These are phyloP conservation scores for Sporisorium reilianum DNA, from an alignment of 1,284 basidiomycete genomes.

Conservation along the genomic window DNA sequence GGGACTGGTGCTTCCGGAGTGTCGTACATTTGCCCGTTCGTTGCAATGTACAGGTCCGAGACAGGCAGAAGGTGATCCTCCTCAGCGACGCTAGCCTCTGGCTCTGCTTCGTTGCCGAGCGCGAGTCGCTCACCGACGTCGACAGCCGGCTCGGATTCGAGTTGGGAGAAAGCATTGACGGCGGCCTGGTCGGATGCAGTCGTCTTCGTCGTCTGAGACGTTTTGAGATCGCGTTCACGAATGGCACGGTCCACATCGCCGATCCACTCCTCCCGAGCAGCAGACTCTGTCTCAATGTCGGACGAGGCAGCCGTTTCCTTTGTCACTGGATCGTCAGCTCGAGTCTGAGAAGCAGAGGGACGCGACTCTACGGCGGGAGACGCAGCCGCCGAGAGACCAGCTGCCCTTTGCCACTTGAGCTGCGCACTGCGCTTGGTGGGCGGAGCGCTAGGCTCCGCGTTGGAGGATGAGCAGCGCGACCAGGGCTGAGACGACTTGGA, in stretches of 20 bases:
- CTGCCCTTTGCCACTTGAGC: constrained; percentile 40
- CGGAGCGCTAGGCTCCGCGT: background rate
- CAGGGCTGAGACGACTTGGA: constrained; percentile 13
- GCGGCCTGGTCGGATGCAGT: constrained; percentile 17
- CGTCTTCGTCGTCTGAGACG: constrained; percentile 4
- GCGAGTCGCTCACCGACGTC: constrained; percentile 7
- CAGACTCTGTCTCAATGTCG: background rate
- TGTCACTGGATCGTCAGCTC: too few relatives aligned
- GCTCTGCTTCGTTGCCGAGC: background rate
- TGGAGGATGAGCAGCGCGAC: constrained; percentile 2
- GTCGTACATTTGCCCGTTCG: constrained; percentile 23
- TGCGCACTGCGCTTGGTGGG: constrained; percentile 15
- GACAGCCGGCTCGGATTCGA: constrained; percentile 14
- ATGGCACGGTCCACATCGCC: constrained; percentile 43
- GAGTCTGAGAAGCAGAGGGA: background rate
- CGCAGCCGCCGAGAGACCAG: constrained; percentile 17
- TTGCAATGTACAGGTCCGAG: constrained; percentile 43
- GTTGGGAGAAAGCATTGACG: constrained; percentile 21
- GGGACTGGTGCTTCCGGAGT: background rate
- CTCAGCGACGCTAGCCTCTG: background rate
- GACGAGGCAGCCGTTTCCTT: background rate
- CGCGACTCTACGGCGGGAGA: background rate
- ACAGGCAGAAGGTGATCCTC: constrained; percentile 38
- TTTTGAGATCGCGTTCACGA: constrained; percentile 31
- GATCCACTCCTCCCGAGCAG: constrained; percentile 40